phyloP scores from a whole-genome alignment of 148 eudicot species.

The Cornus kousa region DNA sequence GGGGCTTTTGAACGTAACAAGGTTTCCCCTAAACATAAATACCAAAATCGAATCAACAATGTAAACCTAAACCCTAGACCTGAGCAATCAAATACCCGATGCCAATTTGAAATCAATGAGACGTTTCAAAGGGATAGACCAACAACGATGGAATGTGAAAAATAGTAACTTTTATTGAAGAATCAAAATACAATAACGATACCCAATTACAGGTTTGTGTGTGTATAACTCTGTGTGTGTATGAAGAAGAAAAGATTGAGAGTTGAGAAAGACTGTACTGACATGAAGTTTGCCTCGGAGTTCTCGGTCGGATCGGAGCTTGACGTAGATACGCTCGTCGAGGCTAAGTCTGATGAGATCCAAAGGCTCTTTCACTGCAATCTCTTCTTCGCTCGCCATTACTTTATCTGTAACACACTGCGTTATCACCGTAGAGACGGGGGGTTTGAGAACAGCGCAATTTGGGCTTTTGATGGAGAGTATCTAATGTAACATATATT shows the following conservation, averaged over 20 bases:
- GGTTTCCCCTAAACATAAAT: background rate
- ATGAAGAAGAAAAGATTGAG: background rate
- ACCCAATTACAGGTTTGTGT: background rate
- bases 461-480: no score
- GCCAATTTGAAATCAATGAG: background rate
- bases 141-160: background rate
- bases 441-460: no score
- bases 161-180: background rate
- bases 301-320: slow-evolving; percentile 44
- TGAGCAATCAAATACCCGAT: background rate
- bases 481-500: no score
- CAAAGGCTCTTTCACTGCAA: slow-evolving; percentile 45
- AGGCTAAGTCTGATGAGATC: slow-evolving; percentile 45
- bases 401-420: no score
- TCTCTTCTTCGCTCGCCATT: slow-evolving; percentile 33
- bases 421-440: no score
- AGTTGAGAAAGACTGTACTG: no score
- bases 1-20: no score
- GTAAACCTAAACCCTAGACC: background rate
- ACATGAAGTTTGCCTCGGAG: slow-evolving; percentile 48
- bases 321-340: slow-evolving; percentile 46
- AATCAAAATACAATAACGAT: background rate
- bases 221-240: background rate
- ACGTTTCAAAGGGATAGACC: background rate
- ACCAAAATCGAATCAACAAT: background rate